Percentiles rank a stretch among this genome's conserved stretches.
These are phyloP conservation scores for Pythium periplocum DNA, from an alignment of 352 stramenopile genomes.

Conservation along the genomic window DNA sequence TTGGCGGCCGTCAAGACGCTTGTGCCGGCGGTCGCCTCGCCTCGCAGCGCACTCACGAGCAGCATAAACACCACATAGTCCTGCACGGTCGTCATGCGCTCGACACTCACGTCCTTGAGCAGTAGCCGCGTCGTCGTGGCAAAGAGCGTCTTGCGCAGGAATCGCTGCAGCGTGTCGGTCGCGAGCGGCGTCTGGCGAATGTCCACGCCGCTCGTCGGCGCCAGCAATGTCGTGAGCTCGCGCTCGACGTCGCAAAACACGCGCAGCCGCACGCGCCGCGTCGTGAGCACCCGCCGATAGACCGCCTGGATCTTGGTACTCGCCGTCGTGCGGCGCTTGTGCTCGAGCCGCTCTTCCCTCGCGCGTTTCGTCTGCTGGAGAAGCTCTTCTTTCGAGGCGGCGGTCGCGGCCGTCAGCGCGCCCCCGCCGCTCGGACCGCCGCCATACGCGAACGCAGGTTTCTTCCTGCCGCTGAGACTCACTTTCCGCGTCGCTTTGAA, in stretches of 20 bases:
- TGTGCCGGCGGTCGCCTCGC: neutral
- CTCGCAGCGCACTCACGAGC: slow-evolving; percentile 46
- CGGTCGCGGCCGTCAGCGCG: neutral
- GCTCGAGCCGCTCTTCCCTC: slow-evolving; percentile 43
- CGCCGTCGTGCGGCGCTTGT: slow-evolving; percentile 33
- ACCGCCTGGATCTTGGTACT: slow-evolving; percentile 48
- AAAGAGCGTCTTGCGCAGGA: slow-evolving; percentile 48
- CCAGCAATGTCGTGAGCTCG: slow-evolving; percentile 28
- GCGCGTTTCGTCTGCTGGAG: slow-evolving; percentile 48
- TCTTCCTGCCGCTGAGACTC: slow-evolving; percentile 59
- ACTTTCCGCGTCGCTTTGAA: slow-evolving; percentile 68
- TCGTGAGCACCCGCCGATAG: slow-evolving; percentile 25
- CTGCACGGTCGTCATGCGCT: slow-evolving; percentile 39
- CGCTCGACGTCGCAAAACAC: slow-evolving; percentile 40
- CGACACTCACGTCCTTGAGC: neutral
- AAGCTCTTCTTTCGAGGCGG: slow-evolving; percentile 47
- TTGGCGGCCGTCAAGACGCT: slow-evolving; percentile 29
- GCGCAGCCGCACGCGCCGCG: slow-evolving; percentile 16
- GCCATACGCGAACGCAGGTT: slow-evolving; percentile 21
- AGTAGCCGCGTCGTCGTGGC: slow-evolving; percentile 8
- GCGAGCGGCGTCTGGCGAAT: slow-evolving; percentile 29
- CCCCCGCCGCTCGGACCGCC: neutral
- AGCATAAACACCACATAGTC: slow-evolving; percentile 58
- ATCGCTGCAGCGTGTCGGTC: slow-evolving; percentile 16
- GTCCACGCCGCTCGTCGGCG: slow-evolving; percentile 13